These are phyloP conservation scores for Saccharomycopsis fodiens DNA, from an alignment of 805 yeast species.

Conservation along the genomic window DNA sequence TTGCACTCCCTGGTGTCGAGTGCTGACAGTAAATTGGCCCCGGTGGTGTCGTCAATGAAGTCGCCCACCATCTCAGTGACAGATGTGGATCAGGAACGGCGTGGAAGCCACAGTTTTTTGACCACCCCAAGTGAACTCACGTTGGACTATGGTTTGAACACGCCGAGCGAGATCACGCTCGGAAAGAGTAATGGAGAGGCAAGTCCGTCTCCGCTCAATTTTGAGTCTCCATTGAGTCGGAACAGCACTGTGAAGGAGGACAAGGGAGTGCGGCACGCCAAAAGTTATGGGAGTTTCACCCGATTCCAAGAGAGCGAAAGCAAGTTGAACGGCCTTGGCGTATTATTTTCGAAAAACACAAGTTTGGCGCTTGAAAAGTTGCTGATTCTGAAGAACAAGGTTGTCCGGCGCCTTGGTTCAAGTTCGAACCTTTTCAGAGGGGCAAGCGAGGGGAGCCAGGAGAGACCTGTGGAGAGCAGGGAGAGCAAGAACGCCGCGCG, in stretches of 20 bases:
- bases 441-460: too few species aligned
- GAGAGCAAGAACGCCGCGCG: too few species aligned
- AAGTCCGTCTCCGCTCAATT: not conserved
- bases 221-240: not conserved
- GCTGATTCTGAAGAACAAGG: not conserved
- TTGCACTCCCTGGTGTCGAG: constrained; percentile 5
- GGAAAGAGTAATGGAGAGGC: not conserved
- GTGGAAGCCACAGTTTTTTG: not conserved
- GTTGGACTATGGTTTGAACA: not conserved
- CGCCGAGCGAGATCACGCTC: not conserved
- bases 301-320: not conserved
- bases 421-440: too few species aligned
- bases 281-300: not conserved
- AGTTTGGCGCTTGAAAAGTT: not conserved
- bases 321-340: not conserved
- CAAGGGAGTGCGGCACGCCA: not conserved
- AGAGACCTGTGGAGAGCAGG: too few species aligned
- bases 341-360: not conserved
- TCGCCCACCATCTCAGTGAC: not conserved
- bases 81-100: not conserved
- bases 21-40: not conserved
- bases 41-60: not conserved
- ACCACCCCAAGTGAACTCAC: not conserved
- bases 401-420: not conserved
- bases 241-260: constrained; percentile 1